phyloP scores from a whole-genome alignment of 2,329 filamentous ascomycete genomes.

The Calonectria henricotiae region DNA sequence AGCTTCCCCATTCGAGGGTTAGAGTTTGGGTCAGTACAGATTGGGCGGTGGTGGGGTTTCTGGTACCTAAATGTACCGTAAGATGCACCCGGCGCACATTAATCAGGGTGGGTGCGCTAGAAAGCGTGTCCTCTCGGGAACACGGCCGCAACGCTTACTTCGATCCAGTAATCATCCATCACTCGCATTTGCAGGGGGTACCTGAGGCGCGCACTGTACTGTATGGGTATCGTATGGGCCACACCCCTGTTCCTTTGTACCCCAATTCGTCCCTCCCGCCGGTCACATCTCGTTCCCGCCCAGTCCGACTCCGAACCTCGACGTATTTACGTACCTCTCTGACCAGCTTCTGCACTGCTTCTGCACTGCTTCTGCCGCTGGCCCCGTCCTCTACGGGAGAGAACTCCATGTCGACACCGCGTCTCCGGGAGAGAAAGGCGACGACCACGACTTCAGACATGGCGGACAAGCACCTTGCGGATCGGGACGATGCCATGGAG shows the following conservation, averaged over 20 bases:
- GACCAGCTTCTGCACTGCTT: not conserved
- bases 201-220: slow-evolving; percentile 19
- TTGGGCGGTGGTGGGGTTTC: slow-evolving; percentile 6
- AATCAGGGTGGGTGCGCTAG: slow-evolving; percentile 6
- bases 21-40: slow-evolving; percentile 14
- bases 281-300: not conserved
- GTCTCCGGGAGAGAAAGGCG: slow-evolving; percentile 38
- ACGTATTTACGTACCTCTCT: slow-evolving; percentile 5
- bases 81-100: slow-evolving; percentile 10
- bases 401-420: slow-evolving; percentile 33
- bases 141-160: slow-evolving; percentile 29
- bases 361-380: not conserved
- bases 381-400: slow-evolving; percentile 11
- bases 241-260: slow-evolving; percentile 14
- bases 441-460: slow-evolving; percentile 47
- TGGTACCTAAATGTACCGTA: slow-evolving; percentile 16
- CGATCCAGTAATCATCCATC: slow-evolving; percentile 3
- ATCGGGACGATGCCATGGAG: slow-evolving; percentile 38
- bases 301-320: slow-evolving; percentile 5
- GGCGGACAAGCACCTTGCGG: slow-evolving; percentile 36
- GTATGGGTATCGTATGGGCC: slow-evolving; percentile 16
- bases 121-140: slow-evolving; percentile 36
- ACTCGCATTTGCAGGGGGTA: slow-evolving; percentile 17
- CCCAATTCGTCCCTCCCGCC: slow-evolving; percentile 13
- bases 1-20: slow-evolving; percentile 13